These are phyloP conservation scores for Neopestalotiopsis rosae DNA, from an alignment of 2,329 filamentous ascomycete species.

Conservation along the genomic window DNA sequence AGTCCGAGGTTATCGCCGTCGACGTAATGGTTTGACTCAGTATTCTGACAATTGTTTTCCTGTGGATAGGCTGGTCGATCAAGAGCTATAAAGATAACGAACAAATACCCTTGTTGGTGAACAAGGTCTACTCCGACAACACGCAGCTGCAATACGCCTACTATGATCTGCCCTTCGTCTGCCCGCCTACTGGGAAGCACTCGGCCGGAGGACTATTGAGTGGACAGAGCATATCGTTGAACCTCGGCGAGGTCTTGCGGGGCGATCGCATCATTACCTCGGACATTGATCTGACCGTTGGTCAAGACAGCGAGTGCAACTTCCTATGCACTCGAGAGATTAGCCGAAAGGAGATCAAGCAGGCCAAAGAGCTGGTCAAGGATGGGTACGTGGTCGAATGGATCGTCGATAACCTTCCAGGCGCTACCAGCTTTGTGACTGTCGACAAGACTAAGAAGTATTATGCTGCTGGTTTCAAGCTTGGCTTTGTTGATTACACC, in stretches of 20 bases:
- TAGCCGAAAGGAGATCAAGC: constrained; percentile 66
- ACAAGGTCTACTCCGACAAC: constrained; percentile 90
- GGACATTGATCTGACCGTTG: constrained; percentile 82
- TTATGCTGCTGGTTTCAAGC: constrained; percentile 88
- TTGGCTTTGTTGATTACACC: constrained; percentile 76
- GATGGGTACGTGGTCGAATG: constrained; percentile 88
- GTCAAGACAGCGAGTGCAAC: constrained; percentile 73
- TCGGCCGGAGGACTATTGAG: constrained; percentile 73
- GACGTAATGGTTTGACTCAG: constrained; percentile 21
- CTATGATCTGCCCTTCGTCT: constrained; percentile 86
- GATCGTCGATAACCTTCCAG: constrained; percentile 92
- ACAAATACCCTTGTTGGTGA: constrained; percentile 82
- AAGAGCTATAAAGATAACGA: constrained; percentile 80
- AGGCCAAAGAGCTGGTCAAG: constrained; percentile 73
- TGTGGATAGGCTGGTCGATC: constrained; percentile 73
- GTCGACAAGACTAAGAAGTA: constrained; percentile 86
- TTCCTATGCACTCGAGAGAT: constrained; percentile 75
- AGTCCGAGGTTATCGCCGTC: constrained; percentile 4
- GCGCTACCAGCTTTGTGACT: constrained; percentile 86
- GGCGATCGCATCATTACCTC: constrained; percentile 86
- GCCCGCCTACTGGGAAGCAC: constrained; percentile 74
- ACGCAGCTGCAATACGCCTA: constrained; percentile 93
- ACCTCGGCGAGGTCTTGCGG: constrained; percentile 85
- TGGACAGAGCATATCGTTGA: constrained; percentile 79
- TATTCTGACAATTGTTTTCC: constrained; percentile 13